phyloP scores from a whole-genome alignment of 1,139 yeast genomes.

The Sugiyamaella paludigena region DNA sequence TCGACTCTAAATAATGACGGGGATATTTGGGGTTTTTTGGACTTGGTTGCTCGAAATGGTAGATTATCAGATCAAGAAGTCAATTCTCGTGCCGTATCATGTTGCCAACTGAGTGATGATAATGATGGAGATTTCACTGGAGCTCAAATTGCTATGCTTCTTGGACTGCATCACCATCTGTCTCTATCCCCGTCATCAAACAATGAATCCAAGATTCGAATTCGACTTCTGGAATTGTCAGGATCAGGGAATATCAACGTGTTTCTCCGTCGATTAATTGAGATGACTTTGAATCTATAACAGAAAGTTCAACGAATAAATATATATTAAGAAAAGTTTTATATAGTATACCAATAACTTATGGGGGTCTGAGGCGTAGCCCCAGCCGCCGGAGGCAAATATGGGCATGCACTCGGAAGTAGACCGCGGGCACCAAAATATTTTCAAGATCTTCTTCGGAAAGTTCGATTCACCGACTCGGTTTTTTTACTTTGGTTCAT shows the following conservation, averaged over 20 bases:
- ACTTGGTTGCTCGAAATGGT: too few relatives aligned
- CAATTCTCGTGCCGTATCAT: too few relatives aligned
- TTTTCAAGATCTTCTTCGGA: too few relatives aligned
- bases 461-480: too few relatives aligned
- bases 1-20: too few relatives aligned
- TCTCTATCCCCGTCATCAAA: slow-evolving; percentile 2
- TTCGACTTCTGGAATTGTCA: slow-evolving; percentile 19
- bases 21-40: too few relatives aligned
- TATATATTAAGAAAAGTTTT: slow-evolving; percentile 49
- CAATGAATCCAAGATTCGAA: slow-evolving; percentile 18
- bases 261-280: slow-evolving; percentile 20
- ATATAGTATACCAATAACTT: slow-evolving; percentile 85
- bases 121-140: background rate
- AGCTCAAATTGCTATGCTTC: slow-evolving; percentile 18
- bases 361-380: too few relatives aligned
- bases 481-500: background rate
- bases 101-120: background rate
- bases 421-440: too few relatives aligned
- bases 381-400: slow-evolving; percentile 89
- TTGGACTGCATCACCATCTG: slow-evolving; percentile 18
- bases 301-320: slow-evolving; percentile 5
- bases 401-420: too few relatives aligned
- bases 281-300: slow-evolving; percentile 20
- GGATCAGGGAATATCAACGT: slow-evolving; percentile 14
- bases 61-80: too few relatives aligned